Evolutionary conservation across 2,329 filamentous ascomycete species (phyloP).

Genomic region (Raffaelea deltoideospora): DNA sequence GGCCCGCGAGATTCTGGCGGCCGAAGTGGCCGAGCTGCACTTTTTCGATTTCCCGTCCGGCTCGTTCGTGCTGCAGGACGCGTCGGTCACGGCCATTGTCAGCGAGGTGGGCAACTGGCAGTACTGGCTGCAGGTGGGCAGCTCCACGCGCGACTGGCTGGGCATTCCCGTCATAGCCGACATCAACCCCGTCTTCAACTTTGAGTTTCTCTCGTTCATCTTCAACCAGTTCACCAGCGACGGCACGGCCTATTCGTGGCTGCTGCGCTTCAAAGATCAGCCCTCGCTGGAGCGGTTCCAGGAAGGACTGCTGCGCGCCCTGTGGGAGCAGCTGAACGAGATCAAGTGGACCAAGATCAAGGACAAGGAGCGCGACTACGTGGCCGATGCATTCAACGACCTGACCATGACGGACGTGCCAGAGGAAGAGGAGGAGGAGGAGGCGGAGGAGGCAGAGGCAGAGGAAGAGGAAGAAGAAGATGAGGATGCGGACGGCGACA

Average conservation of each 20-base stretch:
- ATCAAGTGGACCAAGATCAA: constrained; percentile 89
- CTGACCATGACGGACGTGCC: constrained; percentile 74
- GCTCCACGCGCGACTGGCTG: constrained; percentile 66
- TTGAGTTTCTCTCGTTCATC: constrained; percentile 96
- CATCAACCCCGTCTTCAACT: constrained; percentile 97
- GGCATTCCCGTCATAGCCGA: constrained; percentile 76
- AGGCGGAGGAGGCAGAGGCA: constrained; percentile 24
- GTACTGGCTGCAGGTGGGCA: constrained; percentile 84
- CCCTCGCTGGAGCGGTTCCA: constrained; percentile 73
- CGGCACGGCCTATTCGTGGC: constrained; percentile 87
- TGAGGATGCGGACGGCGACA: constrained; percentile 42
- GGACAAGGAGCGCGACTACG: constrained; percentile 84
- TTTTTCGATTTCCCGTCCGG: constrained; percentile 83
- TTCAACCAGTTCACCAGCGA: constrained; percentile 92
- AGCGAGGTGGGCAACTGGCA: constrained; percentile 82
- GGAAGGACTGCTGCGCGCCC: constrained; percentile 81
- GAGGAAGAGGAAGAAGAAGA: constrained; percentile 37
- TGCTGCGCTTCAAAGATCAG: constrained; percentile 81
- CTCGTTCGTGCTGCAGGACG: constrained; percentile 70
- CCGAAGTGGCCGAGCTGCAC: constrained; percentile 73
- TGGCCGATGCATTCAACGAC: constrained; percentile 89
- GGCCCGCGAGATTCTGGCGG: constrained; percentile 55
- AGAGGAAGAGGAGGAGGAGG: constrained; percentile 22
- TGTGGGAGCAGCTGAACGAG: constrained; percentile 94
- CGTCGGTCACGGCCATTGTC: constrained; percentile 61